Evolutionary conservation across 352 stramenopile genomes (phyloP), one percentile per base, ranked within the genome.

Genomic region (Phytophthora pisi): DNA sequence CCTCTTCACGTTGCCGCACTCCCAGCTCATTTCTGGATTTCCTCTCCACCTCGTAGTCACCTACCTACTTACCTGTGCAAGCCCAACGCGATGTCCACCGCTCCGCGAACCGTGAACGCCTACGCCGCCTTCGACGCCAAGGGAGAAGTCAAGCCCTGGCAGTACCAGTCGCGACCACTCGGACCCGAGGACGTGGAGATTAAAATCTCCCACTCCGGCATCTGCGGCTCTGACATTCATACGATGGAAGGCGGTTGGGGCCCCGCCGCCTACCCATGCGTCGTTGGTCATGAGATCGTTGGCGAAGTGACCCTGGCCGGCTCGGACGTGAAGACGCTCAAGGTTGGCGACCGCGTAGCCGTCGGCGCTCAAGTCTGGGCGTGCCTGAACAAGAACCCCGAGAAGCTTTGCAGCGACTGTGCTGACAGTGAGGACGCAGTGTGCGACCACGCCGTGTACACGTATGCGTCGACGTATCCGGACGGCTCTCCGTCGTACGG

Each of bases 101-200:
- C 49, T 11, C 45, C 40, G 23, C 34, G 54, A 26, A 30, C 54
- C 24, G 24, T 52, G 23, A 61, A 52, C 54, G 16, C 55, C 8
- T 53, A 53, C 55, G 55, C 55, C 26, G 57, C 57, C 5, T 64
- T 64, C 42, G 43, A 56, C 24, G 24, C 30, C 57, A 56, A 64
- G 30, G 57, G 40, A 26, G 57, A 64, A 82, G 26, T 56, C 50
- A 56, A 56, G 26, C 50, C 50, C 26, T 56, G 50, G 50, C 50
- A 56, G 50, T 56, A 56, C 28, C 50, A 56, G 50, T 56, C 50
- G 23, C 26, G 50, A 11, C 24, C 50, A 6, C 49, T 54, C 23
- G 49, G 49, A 3, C 23, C 24, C 24, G 49, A 54, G 40, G 49
- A 54, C 18, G 26, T 56, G 15, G 50, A 42, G 50, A 56, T 56